Evolutionary conservation across 2,329 filamentous ascomycete species (phyloP).

Genomic region (Pseudogymnoascus sp.): DNA sequence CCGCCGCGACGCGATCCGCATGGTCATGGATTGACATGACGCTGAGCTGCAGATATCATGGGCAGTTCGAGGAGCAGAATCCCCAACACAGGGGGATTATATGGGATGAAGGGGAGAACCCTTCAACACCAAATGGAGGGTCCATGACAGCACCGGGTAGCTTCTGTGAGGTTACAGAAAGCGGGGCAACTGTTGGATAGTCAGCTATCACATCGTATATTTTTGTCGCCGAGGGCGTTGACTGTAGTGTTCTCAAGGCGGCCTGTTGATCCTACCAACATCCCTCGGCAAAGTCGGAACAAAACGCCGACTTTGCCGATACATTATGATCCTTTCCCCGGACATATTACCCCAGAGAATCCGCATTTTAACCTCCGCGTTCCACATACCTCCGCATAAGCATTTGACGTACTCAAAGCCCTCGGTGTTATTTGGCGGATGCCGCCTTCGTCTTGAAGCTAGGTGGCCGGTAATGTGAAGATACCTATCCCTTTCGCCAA

Average conservation of each 20-base stretch:
- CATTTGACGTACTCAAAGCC: not conserved
- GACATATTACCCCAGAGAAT: not conserved
- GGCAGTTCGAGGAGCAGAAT: not conserved
- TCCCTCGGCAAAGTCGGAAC: not conserved
- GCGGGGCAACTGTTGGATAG: not conserved
- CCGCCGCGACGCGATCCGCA: conserved; percentile 69
- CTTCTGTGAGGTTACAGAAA: conserved; percentile 8
- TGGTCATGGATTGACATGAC: conserved; percentile 60
- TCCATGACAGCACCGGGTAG: not conserved
- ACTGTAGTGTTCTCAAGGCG: not conserved
- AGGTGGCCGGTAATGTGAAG: not conserved
- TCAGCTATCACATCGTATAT: not conserved
- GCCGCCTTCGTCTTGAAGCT: conserved; percentile 2
- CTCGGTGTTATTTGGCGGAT: not conserved
- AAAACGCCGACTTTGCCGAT: not conserved
- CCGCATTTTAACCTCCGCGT: not conserved
- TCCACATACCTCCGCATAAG: conserved; percentile 8
- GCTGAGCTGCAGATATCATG: conserved; percentile 35
- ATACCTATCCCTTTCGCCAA: not conserved
- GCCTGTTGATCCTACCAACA: not conserved
- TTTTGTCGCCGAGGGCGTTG: not conserved
- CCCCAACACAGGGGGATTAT: not conserved
- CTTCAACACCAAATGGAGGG: not conserved
- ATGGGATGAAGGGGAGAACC: not conserved
- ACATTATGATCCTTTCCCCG: conserved; percentile 4